phyloP scores from a whole-genome alignment of 345 rosid species.

The Eucalyptus decipiens region DNA sequence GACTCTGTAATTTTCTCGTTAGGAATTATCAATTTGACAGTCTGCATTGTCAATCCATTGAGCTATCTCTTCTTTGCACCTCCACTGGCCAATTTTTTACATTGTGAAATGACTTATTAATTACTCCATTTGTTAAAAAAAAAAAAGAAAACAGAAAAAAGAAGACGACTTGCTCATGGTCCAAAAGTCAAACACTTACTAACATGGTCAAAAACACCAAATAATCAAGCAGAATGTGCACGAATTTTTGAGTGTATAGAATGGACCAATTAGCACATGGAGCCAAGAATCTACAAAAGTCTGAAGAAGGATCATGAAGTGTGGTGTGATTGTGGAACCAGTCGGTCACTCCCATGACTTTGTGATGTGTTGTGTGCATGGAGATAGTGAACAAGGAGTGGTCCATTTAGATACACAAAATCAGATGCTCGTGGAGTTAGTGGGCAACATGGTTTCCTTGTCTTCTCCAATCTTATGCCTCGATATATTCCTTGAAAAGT shows the following conservation, averaged over 20 bases:
- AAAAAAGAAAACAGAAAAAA: background rate
- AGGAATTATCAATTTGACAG: background rate
- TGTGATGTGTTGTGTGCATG: background rate
- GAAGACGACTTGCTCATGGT: background rate
- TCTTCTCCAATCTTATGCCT: conserved; percentile 4
- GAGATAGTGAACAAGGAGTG: conserved; percentile 1
- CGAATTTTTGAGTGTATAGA: background rate
- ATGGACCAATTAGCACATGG: conserved; percentile 3
- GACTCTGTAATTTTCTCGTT: background rate
- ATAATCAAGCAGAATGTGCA: background rate
- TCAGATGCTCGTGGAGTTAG: background rate
- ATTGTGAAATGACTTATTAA: background rate
- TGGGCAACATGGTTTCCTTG: conserved; percentile 2
- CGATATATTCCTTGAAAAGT: background rate
- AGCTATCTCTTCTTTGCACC: background rate
- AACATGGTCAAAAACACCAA: background rate
- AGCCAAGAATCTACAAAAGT: background rate
- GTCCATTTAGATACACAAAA: background rate
- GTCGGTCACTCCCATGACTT: background rate
- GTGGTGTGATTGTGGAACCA: background rate
- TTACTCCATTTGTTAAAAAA: background rate
- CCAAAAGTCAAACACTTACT: background rate
- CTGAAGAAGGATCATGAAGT: background rate
- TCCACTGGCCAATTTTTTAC: background rate
- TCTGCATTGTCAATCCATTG: background rate